These are phyloP conservation scores for Lactifluus volemus DNA, from an alignment of 768 basidiomycete species.

Conservation along the genomic window DNA sequence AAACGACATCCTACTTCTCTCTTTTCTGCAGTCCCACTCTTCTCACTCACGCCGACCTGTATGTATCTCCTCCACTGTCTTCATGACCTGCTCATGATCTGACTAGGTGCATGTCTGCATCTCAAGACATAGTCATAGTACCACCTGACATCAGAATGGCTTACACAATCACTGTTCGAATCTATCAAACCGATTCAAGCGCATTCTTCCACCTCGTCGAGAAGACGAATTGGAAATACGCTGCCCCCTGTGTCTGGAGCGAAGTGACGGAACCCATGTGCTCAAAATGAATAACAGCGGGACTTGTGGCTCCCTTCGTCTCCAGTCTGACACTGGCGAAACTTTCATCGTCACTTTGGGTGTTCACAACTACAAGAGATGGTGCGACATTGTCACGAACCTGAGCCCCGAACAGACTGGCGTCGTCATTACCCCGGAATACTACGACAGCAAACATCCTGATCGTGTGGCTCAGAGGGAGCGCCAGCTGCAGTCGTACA, in stretches of 20 bases:
- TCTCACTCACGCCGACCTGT: not conserved
- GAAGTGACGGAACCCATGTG: conserved; percentile 18
- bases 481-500: not conserved
- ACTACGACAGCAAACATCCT: not conserved
- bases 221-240: conserved; percentile 29
- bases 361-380: conserved; percentile 32
- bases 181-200: conserved; percentile 19
- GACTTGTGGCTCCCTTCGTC: conserved; percentile 32
- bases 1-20: not conserved
- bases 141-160: conserved; percentile 16
- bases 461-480: not conserved
- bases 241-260: conserved; percentile 24
- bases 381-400: conserved; percentile 32
- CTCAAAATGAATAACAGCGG: conserved; percentile 33
- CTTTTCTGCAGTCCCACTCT: not conserved
- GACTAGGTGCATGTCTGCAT: not conserved
- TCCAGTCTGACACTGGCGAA: conserved; percentile 26
- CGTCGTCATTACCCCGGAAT: not conserved
- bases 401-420: conserved; percentile 15
- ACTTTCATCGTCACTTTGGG: conserved; percentile 30
- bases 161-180: conserved; percentile 20
- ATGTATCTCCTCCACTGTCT: not conserved
- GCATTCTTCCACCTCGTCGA: conserved; percentile 28
- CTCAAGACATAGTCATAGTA: not conserved
- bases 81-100: not conserved